Percentiles rank a stretch among this genome's conserved stretches.
phyloP scores from a whole-genome alignment of 2,329 filamentous ascomycete genomes.

The Alternaria alternata region DNA sequence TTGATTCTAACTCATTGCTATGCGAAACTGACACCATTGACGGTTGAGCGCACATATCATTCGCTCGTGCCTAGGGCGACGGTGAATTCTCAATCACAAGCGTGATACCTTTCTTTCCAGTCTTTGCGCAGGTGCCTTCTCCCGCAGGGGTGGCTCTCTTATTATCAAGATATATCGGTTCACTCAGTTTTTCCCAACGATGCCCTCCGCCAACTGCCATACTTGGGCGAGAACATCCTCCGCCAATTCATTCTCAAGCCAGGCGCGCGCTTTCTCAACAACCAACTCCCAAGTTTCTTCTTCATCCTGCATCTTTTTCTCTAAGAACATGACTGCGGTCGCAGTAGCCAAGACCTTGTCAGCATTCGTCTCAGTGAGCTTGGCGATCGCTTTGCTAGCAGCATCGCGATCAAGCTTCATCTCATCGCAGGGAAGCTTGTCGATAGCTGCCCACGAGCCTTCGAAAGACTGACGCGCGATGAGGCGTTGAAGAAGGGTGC shows the following conservation, averaged over 20 bases:
- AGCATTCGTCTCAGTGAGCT: background rate
- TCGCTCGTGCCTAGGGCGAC: background rate
- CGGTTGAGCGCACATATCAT: background rate
- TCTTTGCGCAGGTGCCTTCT: no score
- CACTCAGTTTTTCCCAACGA: background rate
- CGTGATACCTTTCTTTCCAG: background rate
- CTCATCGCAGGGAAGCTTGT: background rate
- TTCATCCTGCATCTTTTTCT: conserved; percentile 7
- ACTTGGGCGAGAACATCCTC: background rate
- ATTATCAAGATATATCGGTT: no score
- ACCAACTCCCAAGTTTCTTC: conserved; percentile 10
- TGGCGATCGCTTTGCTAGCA: background rate
- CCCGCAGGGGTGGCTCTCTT: no score
- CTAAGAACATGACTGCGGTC: background rate
- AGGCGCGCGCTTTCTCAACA: conserved; percentile 11
- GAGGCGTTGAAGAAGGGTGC: conserved; percentile 2
- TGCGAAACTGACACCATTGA: background rate
- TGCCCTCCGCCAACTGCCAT: background rate
- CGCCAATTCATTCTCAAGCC: background rate
- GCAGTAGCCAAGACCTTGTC: conserved; percentile 4
- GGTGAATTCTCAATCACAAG: background rate
- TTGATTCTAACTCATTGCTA: background rate
- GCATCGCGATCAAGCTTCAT: background rate
- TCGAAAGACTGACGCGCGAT: conserved; percentile 8
- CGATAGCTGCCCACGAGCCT: background rate